Conservation (phyloP, 2,329 filamentous ascomycete species). For the Celoporthe dispersa region DNA sequence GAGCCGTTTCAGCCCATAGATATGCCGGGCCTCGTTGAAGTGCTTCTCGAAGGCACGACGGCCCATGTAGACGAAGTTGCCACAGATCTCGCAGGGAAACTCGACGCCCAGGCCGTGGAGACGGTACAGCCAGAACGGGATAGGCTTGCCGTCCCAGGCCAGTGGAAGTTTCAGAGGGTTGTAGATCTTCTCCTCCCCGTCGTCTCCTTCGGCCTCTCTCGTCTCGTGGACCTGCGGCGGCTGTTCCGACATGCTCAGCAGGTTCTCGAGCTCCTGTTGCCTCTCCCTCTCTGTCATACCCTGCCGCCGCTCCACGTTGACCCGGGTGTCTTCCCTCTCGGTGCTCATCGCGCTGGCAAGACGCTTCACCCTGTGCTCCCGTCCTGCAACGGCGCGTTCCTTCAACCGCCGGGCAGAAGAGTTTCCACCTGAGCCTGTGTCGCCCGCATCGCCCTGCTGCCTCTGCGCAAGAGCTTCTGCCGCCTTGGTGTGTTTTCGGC, state of each 20-base stretch:
- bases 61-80: constrained; percentile 99
- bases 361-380: constrained; percentile 81
- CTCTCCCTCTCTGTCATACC: constrained; percentile 97
- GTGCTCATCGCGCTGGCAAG: constrained; percentile 82
- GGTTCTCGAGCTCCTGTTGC: constrained; percentile 87
- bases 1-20: constrained; percentile 91
- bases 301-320: constrained; percentile 94
- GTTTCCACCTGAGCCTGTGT: constrained; percentile 32
- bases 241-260: constrained; percentile 66
- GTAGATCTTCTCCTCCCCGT: constrained; percentile 88
- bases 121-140: constrained; percentile 98
- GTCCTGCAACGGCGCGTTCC: constrained; percentile 87
- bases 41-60: constrained; percentile 96
- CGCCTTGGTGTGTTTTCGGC: constrained; percentile 91
- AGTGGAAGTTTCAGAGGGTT: constrained; percentile 95
- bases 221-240: constrained; percentile 49
- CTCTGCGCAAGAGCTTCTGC: constrained; percentile 66
- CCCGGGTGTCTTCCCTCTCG: constrained; percentile 84
- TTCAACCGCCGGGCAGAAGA: constrained; percentile 52
- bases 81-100: constrained; percentile 94
- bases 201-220: constrained; percentile 71
- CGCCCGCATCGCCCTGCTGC: constrained; percentile 42
- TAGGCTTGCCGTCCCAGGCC: constrained; percentile 98
- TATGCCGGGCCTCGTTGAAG: constrained; percentile 91
- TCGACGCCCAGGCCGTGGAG: constrained; percentile 94